These are phyloP conservation scores for Candida endomychidarum DNA, from an alignment of 805 yeast genomes.

Conservation along the genomic window DNA sequence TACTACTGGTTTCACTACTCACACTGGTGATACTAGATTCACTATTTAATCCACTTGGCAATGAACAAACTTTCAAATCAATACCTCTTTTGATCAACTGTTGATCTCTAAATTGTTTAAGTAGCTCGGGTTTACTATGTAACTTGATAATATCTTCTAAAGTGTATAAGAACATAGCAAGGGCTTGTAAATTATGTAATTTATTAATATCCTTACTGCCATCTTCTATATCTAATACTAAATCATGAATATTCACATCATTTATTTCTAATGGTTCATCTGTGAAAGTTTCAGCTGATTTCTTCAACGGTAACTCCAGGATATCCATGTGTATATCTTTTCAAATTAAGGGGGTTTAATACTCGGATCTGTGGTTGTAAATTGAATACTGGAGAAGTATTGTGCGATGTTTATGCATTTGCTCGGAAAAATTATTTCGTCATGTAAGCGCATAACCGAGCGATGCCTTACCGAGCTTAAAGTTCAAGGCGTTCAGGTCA, in stretches of 20 bases:
- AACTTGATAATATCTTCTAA: slow-evolving; percentile 34
- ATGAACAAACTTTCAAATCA: background rate
- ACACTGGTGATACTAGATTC: background rate
- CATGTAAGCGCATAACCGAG: slow-evolving; percentile 1
- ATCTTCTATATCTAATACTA: slow-evolving; percentile 33
- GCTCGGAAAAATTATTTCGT: background rate
- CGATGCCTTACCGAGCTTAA: too few relatives aligned
- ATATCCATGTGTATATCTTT: slow-evolving; percentile 5
- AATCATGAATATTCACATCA: slow-evolving; percentile 33
- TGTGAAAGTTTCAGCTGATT: slow-evolving; percentile 38
- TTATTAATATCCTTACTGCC: slow-evolving; percentile 33
- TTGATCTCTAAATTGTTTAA: slow-evolving; percentile 24
- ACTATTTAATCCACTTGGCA: background rate
- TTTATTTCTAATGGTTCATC: slow-evolving; percentile 38
- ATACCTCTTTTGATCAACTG: slow-evolving; percentile 21
- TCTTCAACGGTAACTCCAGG: slow-evolving; percentile 38
- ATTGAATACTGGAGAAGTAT: slow-evolving; percentile 1
- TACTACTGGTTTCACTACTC: background rate
- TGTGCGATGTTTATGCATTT: slow-evolving; percentile 4
- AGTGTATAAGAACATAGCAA: slow-evolving; percentile 28
- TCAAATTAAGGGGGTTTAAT: too few relatives aligned
- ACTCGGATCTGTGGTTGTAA: background rate
- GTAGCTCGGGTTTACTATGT: slow-evolving; percentile 24
- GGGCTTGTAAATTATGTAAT: slow-evolving; percentile 36
- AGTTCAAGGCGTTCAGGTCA: too few relatives aligned